A percentile compares a stretch with the other conserved stretches of the same genome.
These are phyloP conservation scores for Lithocarpus polystachyus DNA, from an alignment of 306 rosid species.

Conservation along the genomic window DNA sequence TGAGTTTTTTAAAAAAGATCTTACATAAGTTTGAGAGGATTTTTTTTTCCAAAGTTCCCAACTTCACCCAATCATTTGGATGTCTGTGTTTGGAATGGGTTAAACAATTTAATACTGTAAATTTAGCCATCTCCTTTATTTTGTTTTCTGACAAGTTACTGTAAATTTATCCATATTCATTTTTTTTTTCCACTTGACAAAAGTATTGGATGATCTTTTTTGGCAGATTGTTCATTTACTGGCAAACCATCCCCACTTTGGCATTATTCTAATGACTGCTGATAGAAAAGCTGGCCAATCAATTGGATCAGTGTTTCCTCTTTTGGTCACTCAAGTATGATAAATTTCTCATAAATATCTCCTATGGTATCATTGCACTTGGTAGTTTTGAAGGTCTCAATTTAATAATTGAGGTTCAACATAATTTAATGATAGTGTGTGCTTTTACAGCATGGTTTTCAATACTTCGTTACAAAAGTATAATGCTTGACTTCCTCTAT, in stretches of 20 bases:
- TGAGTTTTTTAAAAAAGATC: neutral
- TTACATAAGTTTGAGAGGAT: neutral
- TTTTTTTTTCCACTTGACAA: too few species aligned
- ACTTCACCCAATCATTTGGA: neutral
- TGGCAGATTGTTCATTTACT: constrained; percentile 82
- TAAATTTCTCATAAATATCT: neutral
- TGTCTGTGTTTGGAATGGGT: neutral
- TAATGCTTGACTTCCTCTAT: constrained; percentile 14
- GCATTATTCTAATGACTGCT: constrained; percentile 73
- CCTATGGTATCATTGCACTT: neutral
- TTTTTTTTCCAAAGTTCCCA: neutral
- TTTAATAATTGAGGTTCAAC: constrained; percentile 13
- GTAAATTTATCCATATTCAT: neutral
- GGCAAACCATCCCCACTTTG: constrained; percentile 87
- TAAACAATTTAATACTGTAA: neutral
- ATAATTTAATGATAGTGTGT: constrained; percentile 20
- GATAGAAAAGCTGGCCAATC: constrained; percentile 94
- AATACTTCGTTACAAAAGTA: neutral
- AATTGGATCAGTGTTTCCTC: constrained; percentile 83
- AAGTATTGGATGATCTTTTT: constrained; percentile 15
- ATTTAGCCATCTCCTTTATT: neutral
- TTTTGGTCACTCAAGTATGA: constrained; percentile 64
- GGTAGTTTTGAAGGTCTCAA: neutral
- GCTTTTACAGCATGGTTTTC: neutral
- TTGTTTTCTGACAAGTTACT: neutral